A percentile compares a stretch with the other conserved stretches of the same genome.
These are phyloP conservation scores for Aspergillus sp. DNA, from an alignment of 2,329 filamentous ascomycete species.

Conservation along the genomic window DNA sequence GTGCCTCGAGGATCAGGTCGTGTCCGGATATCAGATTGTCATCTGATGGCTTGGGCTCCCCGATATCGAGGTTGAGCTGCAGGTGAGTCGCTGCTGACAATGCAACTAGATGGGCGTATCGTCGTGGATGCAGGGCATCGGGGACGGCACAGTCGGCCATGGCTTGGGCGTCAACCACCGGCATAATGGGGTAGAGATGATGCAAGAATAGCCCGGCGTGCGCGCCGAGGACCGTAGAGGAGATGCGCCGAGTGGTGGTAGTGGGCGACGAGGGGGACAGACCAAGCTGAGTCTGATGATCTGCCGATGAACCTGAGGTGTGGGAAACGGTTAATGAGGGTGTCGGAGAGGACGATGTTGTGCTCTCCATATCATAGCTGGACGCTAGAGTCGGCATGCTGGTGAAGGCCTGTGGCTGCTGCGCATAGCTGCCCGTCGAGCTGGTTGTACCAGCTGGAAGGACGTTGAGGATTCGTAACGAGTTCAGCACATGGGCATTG, in stretches of 20 bases:
- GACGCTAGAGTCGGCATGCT: slow-evolving; percentile 1
- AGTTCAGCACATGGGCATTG: slow-evolving; percentile 5
- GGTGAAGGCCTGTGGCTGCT: background rate
- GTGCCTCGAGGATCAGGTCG: background rate
- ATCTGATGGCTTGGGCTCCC: background rate
- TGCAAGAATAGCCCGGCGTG: slow-evolving; percentile 6
- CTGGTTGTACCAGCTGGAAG: background rate
- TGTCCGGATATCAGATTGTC: slow-evolving; percentile 1
- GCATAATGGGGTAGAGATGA: slow-evolving; percentile 10
- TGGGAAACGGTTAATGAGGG: slow-evolving; percentile 7
- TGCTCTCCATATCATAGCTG: background rate
- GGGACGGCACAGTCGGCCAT: slow-evolving; percentile 5
- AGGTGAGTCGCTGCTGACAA: slow-evolving; percentile 7
- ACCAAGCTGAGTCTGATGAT: background rate
- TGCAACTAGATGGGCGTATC: slow-evolving; percentile 7
- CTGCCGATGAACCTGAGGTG: background rate
- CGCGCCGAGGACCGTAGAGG: slow-evolving; percentile 3
- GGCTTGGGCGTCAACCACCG: background rate
- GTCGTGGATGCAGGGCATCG: slow-evolving; percentile 1
- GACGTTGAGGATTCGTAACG: background rate
- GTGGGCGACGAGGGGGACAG: background rate
- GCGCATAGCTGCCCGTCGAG: background rate
- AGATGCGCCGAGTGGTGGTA: background rate
- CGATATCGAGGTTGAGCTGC: slow-evolving; percentile 9
- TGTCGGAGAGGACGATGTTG: background rate